Conservation (phyloP, 306 rosid species). For the Senna siamea region DNA sequence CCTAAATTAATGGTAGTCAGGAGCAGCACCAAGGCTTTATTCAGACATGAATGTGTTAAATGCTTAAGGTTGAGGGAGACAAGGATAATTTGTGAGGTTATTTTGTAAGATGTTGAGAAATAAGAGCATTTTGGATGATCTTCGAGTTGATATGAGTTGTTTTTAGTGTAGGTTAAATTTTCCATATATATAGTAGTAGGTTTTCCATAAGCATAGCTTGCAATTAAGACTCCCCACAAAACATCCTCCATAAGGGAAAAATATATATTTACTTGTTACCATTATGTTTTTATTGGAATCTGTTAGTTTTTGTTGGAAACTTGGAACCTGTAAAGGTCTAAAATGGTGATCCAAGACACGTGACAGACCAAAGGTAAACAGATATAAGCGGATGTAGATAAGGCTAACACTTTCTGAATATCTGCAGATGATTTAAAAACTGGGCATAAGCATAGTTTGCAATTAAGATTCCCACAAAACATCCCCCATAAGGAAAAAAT, state of each 20-base stretch:
- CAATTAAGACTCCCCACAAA: slow-evolving; percentile 13
- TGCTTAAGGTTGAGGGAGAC: not conserved
- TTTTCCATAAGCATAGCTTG: not conserved
- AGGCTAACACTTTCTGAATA: slow-evolving; percentile 1
- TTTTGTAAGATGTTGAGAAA: not conserved
- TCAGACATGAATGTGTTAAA: not conserved
- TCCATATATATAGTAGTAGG: not conserved
- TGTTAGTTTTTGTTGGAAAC: not conserved
- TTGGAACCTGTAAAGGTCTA: slow-evolving; percentile 1
- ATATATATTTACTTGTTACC: not conserved
- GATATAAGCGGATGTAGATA: not conserved
- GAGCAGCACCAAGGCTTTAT: not conserved
- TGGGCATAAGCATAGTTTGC: slow-evolving; percentile 1
- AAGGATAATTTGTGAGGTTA: not conserved
- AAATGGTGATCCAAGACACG: slow-evolving; percentile 8
- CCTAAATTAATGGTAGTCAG: not conserved
- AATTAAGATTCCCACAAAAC: slow-evolving; percentile 3
- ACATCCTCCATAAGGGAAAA: not conserved
- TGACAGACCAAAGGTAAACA: not conserved
- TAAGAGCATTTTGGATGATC: not conserved
- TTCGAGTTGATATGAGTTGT: not conserved
- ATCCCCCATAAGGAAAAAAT: not conserved
- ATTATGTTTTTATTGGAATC: slow-evolving; percentile 2
- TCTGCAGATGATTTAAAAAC: slow-evolving; percentile 13
- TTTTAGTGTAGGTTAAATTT: not conserved